Evolutionary conservation across 495 filamentous ascomycete genomes (phyloP), one percentile per base, ranked within the genome.

Genomic region (Hypoxylon lienhwacheense): DNA sequence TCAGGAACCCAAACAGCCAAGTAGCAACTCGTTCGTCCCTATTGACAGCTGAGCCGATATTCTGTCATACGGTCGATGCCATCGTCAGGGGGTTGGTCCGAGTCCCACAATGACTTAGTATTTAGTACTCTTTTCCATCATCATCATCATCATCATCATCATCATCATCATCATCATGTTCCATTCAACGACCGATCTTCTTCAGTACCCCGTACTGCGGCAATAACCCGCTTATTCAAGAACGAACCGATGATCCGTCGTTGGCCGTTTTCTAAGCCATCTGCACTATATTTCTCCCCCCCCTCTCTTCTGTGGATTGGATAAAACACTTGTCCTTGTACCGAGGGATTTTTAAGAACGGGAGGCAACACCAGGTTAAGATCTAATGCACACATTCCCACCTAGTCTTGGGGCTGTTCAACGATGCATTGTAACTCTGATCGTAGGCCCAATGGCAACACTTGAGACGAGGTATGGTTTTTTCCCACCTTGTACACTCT

Each of bases 21-120:
- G 20, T 49, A 22, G 21, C 45, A 29, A n/a, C 17, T 26, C 8
- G 37, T 8, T 41, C 21, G n/a, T 22, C 21, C 25, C 21, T 20
- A 8, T 25, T 41, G 37, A 21, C 21, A 41, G 21, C 37, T 41
- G 12, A 22, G 8, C 12, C 19, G 20, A 11, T 10, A 12, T 45
- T 44, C 15, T 44, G 40, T 54, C 31, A 45, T 45, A 55, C 50
- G 42, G 33, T 47, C 32, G 52, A 56, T 22, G 52, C 49, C 58
- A 61, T 61, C 52, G 52, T 53, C 52, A 61, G 45, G 41, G 46
- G 39, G 29, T 31, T 26, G 24, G 4, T 5, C 24, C 4, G 4
- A 16, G 51, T 55, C 11, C 57, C 57, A 55, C 57, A 51, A 43
- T 34, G 11, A n/a, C n/a, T n/a, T n/a, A n/a, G n/a, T n/a, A n/a